phyloP scores from a whole-genome alignment of 768 basidiomycete genomes.

The Flagelloscypha sp. region DNA sequence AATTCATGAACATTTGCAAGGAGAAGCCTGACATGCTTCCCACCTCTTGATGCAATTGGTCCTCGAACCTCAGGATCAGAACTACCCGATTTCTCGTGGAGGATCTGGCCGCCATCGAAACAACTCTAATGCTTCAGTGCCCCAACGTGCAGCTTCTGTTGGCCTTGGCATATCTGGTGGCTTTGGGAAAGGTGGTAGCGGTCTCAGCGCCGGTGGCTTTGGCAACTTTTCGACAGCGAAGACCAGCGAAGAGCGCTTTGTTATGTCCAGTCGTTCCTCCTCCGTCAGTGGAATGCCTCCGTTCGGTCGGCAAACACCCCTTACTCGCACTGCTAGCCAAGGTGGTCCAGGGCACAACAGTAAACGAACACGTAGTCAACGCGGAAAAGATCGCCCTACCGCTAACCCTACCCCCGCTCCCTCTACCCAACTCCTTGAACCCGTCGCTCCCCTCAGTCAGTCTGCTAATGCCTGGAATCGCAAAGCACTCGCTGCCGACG shows the following conservation, averaged over 20 bases:
- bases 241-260: background rate
- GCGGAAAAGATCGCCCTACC: constrained; percentile 50
- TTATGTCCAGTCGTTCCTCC: constrained; percentile 61
- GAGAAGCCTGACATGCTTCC: constrained; percentile 92
- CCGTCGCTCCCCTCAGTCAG: constrained; percentile 66
- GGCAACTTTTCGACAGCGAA: no score
- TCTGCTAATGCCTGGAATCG: constrained; percentile 83
- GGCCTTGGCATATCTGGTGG: constrained; percentile 36
- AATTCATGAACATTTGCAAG: constrained; percentile 92
- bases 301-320: constrained; percentile 65
- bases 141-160: constrained; percentile 39
- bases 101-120: constrained; percentile 57
- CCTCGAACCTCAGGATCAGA: constrained; percentile 69
- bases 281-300: constrained; percentile 37
- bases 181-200: constrained; percentile 24
- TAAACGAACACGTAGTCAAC: no score
- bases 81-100: constrained; percentile 46
- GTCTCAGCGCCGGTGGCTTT: constrained; percentile 24
- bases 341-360: constrained; percentile 26
- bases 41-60: constrained; percentile 83
- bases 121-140: constrained; percentile 33
- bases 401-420: constrained; percentile 21
- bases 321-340: constrained; percentile 36
- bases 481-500: constrained; percentile 40
- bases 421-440: constrained; percentile 37